phyloP scores from a whole-genome alignment of 2,329 filamentous ascomycete genomes.

The Pseudogymnoascus sp. region DNA sequence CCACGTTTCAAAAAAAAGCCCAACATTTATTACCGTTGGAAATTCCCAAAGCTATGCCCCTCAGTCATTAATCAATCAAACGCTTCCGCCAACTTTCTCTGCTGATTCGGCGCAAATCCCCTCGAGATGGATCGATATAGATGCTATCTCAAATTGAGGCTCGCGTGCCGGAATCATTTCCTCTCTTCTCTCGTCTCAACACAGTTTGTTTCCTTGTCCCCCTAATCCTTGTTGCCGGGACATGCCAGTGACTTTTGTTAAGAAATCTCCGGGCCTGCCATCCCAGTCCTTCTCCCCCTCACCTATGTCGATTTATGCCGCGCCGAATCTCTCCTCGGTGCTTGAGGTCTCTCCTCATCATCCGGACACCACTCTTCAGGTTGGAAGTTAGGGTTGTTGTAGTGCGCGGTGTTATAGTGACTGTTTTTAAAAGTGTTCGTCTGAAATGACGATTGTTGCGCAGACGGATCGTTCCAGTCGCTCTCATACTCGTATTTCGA shows the following conservation, averaged over 20 bases:
- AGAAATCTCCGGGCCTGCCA: not conserved
- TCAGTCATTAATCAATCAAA: not conserved
- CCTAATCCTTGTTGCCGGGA: not conserved
- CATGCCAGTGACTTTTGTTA: not conserved
- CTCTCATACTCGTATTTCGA: constrained; percentile 28
- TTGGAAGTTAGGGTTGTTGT: constrained; percentile 55
- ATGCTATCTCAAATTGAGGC: not conserved
- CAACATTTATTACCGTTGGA: constrained; percentile 5
- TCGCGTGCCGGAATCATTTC: not conserved
- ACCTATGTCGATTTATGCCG: not conserved
- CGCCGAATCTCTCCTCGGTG: not conserved
- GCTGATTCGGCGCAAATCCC: not conserved
- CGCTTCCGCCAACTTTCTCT: not conserved
- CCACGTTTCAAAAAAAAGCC: not conserved
- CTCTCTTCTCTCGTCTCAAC: not conserved
- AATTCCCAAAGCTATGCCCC: not conserved
- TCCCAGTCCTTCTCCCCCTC: not conserved
- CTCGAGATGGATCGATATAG: not conserved
- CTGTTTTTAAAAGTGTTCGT: constrained; percentile 58
- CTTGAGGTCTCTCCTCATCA: constrained; percentile 20
- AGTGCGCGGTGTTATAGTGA: constrained; percentile 59
- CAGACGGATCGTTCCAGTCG: constrained; percentile 23
- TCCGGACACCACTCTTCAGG: constrained; percentile 41
- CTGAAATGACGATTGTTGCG: constrained; percentile 22
- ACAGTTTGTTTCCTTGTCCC: not conserved